These are phyloP conservation scores for Fomitiporia mediterranea DNA, from an alignment of 1,284 basidiomycete genomes.

Conservation along the genomic window DNA sequence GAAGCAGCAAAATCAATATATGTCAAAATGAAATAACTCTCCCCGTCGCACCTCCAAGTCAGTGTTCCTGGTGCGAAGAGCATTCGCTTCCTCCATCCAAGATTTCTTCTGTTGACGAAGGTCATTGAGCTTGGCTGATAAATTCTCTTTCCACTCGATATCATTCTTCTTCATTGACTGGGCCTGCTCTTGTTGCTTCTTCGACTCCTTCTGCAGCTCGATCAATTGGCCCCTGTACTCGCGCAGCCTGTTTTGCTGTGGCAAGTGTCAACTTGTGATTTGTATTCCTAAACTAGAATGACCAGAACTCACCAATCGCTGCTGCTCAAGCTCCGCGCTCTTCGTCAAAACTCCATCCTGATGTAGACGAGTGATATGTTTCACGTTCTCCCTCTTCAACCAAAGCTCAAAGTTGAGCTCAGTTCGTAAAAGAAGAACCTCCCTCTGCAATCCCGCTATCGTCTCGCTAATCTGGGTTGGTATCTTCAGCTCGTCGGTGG, in stretches of 20 bases:
- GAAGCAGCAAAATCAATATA: too few species aligned
- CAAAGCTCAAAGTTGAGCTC: constrained; percentile 81
- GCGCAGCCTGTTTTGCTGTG: constrained; percentile 70
- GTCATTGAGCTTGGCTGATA: constrained; percentile 61
- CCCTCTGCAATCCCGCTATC: constrained; percentile 65
- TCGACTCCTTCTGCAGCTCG: constrained; percentile 55
- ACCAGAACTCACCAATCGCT: constrained; percentile 65
- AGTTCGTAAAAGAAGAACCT: constrained; percentile 66
- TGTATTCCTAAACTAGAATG: neutral
- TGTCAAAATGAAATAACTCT: neutral
- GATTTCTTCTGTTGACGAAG: constrained; percentile 64
- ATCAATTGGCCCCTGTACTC: constrained; percentile 64
- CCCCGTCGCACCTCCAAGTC: constrained; percentile 48
- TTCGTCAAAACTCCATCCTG: constrained; percentile 66
- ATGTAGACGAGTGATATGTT: constrained; percentile 73
- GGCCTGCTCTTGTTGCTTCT: constrained; percentile 60
- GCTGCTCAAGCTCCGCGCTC: constrained; percentile 72
- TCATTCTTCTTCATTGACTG: constrained; percentile 61
- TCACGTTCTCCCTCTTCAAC: constrained; percentile 71
- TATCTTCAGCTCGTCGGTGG: constrained; percentile 25
- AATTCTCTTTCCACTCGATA: constrained; percentile 65
- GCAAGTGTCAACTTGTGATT: neutral
- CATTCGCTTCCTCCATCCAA: constrained; percentile 58
- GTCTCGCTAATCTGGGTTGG: constrained; percentile 51
- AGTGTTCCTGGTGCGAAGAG: constrained; percentile 58